A percentile compares a stretch with the other conserved stretches of the same genome.
phyloP scores from a whole-genome alignment of 1,284 basidiomycete genomes.

The Boletus hoseneyae region DNA sequence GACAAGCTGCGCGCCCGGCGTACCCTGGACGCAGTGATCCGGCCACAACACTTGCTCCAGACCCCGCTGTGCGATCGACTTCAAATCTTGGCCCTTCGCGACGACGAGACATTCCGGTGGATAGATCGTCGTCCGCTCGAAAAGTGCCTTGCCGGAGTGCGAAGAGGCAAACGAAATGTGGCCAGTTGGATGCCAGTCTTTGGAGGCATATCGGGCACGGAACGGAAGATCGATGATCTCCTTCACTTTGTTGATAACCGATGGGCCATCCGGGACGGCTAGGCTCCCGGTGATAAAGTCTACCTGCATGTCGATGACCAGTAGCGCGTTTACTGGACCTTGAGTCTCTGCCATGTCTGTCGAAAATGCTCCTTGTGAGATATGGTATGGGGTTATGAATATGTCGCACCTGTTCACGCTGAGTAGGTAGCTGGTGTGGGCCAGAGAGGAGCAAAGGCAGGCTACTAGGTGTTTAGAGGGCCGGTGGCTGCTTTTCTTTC shows the following conservation, averaged over 20 bases:
- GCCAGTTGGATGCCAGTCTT: slow-evolving; percentile 47
- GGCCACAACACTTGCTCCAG: slow-evolving; percentile 50
- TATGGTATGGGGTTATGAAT: neutral
- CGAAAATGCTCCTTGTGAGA: slow-evolving; percentile 4
- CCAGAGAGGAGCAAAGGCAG: no score
- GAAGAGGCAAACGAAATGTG: slow-evolving; percentile 50
- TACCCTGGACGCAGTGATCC: slow-evolving; percentile 46
- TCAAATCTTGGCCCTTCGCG: slow-evolving; percentile 19
- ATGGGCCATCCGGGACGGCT: slow-evolving; percentile 41
- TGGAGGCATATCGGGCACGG: slow-evolving; percentile 41
- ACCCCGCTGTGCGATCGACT: slow-evolving; percentile 23
- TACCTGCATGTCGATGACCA: slow-evolving; percentile 33
- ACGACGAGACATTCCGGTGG: slow-evolving; percentile 37
- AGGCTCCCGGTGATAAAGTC: slow-evolving; percentile 43
- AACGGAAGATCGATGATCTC: slow-evolving; percentile 42
- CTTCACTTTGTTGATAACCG: slow-evolving; percentile 42
- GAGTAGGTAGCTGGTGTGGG: neutral
- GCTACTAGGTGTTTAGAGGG: no score
- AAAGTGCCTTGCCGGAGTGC: slow-evolving; percentile 35
- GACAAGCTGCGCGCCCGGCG: slow-evolving; percentile 42
- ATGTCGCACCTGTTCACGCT: slow-evolving; percentile 3
- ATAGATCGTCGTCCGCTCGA: slow-evolving; percentile 37
- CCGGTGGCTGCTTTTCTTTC: no score
- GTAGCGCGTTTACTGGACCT: slow-evolving; percentile 24
- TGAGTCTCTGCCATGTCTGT: slow-evolving; percentile 18